A percentile compares a stretch with the other conserved stretches of the same genome.
Conservation (phyloP, 805 yeast species). For the Wickerhamomyces queroliae region DNA sequence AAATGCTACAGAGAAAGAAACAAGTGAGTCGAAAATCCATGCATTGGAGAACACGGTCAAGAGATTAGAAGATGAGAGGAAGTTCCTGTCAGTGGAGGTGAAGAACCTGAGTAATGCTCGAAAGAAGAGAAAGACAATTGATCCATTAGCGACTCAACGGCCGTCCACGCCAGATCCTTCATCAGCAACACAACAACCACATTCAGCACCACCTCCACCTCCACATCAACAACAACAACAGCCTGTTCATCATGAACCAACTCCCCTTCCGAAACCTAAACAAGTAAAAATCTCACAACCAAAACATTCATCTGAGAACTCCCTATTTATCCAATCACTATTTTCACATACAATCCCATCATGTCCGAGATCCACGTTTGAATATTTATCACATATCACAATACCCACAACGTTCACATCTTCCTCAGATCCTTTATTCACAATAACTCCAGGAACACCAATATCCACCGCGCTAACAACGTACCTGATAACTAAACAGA, state of each 20-base stretch:
- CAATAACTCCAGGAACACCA: slow-evolving; percentile 26
- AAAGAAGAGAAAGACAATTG: slow-evolving; percentile 12
- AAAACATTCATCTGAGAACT: slow-evolving; percentile 25
- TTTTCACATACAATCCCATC: slow-evolving; percentile 32
- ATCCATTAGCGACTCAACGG: not conserved
- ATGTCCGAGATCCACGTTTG: slow-evolving; percentile 24
- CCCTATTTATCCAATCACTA: slow-evolving; percentile 30
- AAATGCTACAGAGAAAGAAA: not conserved
- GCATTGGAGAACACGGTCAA: slow-evolving; percentile 35
- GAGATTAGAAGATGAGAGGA: slow-evolving; percentile 47
- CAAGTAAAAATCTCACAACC: not conserved
- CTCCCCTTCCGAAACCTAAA: slow-evolving; percentile 1
- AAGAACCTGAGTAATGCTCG: slow-evolving; percentile 21
- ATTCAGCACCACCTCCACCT: slow-evolving; percentile 6
- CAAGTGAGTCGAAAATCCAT: slow-evolving; percentile 27
- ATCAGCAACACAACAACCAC: slow-evolving; percentile 1
- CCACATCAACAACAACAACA: slow-evolving; percentile 5
- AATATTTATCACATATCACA: slow-evolving; percentile 27
- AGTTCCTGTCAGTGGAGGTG: slow-evolving; percentile 46
- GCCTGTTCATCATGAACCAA: slow-evolving; percentile 3
- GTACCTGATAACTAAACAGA: not conserved
- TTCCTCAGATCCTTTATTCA: slow-evolving; percentile 7
- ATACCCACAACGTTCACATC: slow-evolving; percentile 19
- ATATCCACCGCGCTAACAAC: slow-evolving; percentile 27
- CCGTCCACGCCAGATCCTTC: not conserved